Conservation (phyloP, 2,329 filamentous ascomycete species). For the Sclerotinia borealis region DNA sequence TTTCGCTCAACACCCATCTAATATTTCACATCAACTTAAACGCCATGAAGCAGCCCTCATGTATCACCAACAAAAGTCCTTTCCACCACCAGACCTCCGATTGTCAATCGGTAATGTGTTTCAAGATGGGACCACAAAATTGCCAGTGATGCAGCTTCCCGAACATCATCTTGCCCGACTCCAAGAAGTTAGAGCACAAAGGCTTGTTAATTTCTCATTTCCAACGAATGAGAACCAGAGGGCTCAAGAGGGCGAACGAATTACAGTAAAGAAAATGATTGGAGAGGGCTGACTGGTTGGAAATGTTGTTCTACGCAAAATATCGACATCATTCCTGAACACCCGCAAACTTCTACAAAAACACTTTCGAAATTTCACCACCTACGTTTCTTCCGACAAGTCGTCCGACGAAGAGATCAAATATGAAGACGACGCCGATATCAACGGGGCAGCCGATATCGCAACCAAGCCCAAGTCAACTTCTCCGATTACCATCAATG, state of each 20-base stretch:
- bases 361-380: accelerated
- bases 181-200: background rate
- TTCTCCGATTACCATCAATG: accelerated
- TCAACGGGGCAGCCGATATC: background rate
- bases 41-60: background rate
- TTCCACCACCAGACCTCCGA: no score
- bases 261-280: accelerated
- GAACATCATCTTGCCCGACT: background rate
- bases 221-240: no score
- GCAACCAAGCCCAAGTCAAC: background rate
- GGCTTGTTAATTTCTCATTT: no score
- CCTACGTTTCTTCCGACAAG: no score
- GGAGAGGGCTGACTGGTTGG: background rate
- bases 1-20: background rate
- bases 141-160: background rate
- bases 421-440: no score
- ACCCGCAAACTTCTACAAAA: background rate
- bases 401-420: background rate
- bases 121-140: background rate
- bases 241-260: accelerated
- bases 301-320: background rate
- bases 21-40: background rate
- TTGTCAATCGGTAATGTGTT: background rate
- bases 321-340: no score
- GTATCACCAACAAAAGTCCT: background rate